Base-by-base conservation (phyloP, 495 filamentous ascomycete genomes). In the Penicillium herquei region DNA sequence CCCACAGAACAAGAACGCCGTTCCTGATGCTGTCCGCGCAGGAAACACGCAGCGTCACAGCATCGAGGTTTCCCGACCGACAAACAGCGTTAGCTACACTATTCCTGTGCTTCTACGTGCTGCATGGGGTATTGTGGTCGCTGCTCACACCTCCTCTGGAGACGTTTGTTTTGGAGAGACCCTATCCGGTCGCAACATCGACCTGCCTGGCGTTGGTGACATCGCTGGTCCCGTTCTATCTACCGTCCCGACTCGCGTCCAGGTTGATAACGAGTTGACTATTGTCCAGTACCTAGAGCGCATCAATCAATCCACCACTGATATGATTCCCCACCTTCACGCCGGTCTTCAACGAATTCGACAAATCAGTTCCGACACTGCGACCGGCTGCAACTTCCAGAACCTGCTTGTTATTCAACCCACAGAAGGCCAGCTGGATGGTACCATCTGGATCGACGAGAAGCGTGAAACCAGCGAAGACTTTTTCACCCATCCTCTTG, bases 331-430 rank as follows among this genome's bases (percentile, higher is more conserved):
- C 7, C 70, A 77, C 51, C 72, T 81, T 43, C 77, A 80, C 44
- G 54, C 66, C 12, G 78, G 77, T 30, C 63, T 80, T 0, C 75
- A 78, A 42, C 63, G 67, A 12, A 78, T 79, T 31, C 67, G 68
- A 1, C 66, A 71, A 13, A 56, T 81, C 12, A 71, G 65, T 54
- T 53, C 48, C 5, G 71, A 78, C 52, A 61, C 70, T 0, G 58
- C 70, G 7, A 42, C 58, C 52, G 87, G 83, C 9, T 89, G 85
- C 59, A 82, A 86, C 33, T 82, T 89, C 66, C 78, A 83, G 49
- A 88, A 81, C 59, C 59, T 87, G 7, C 71, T 88, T 5, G 79
- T 82, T 1, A 80, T 89, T 50, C 69, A 87, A 49, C 67, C 78
- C 0, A 70, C 61, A 0, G 68, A 71, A 7, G 61, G 58, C 4